A percentile compares a stretch with the other conserved stretches of the same genome.
Conservation (phyloP, 306 rosid genomes). For the Glycine tomentella region DNA sequence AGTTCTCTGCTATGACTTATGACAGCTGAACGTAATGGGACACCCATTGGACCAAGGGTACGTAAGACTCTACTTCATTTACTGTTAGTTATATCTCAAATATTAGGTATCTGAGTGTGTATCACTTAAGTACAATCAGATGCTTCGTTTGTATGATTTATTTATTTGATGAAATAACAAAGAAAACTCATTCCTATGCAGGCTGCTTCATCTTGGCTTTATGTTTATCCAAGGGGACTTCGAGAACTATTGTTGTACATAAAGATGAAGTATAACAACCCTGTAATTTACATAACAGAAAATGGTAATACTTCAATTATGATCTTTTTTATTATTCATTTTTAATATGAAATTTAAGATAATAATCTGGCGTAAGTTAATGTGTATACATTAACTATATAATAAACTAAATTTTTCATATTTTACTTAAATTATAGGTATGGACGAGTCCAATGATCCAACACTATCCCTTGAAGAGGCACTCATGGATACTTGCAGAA, state of each 20-base stretch:
- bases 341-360: constrained; percentile 4
- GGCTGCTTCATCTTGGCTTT: constrained; percentile 66
- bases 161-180: constrained; percentile 16
- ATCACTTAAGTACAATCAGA: background rate
- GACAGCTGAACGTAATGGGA: constrained; percentile 46
- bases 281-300: constrained; percentile 71
- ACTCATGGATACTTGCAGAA: constrained; percentile 60
- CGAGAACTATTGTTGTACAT: constrained; percentile 52
- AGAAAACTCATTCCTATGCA: constrained; percentile 19
- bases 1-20: constrained; percentile 8
- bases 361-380: background rate
- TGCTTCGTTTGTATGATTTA: constrained; percentile 16
- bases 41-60: constrained; percentile 47
- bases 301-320: constrained; percentile 54
- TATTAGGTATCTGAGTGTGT: constrained; percentile 2
- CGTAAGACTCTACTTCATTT: constrained; percentile 24
- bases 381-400: background rate
- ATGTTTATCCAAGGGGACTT: constrained; percentile 67
- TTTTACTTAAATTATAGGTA: constrained; percentile 49
- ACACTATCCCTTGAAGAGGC: constrained; percentile 52
- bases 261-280: constrained; percentile 53
- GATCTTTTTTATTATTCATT: background rate
- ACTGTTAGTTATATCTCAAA: background rate
- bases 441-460: constrained; percentile 62
- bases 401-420: background rate